Percentiles rank a stretch among this genome's conserved stretches.
These are phyloP conservation scores for Eurotiales sp. DNA, from an alignment of 2,329 filamentous ascomycete species.

Conservation along the genomic window DNA sequence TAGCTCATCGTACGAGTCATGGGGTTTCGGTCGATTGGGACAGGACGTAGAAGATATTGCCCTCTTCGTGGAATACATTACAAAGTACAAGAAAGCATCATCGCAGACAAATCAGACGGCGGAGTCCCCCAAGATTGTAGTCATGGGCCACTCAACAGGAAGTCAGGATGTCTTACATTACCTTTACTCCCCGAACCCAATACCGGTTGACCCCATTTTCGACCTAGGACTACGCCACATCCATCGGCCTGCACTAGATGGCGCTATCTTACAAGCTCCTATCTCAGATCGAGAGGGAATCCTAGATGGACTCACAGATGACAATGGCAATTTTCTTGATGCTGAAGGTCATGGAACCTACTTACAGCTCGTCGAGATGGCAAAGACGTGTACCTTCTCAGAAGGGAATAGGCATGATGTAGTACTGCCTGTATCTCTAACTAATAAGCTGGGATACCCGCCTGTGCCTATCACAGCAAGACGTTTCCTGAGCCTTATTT, in stretches of 20 bases:
- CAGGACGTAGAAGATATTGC: conserved; percentile 54
- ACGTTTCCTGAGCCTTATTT: conserved; percentile 57
- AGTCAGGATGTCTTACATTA: conserved; percentile 68
- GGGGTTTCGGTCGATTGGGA: conserved; percentile 51
- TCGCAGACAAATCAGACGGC: conserved; percentile 1
- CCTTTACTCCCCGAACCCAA: conserved; percentile 43
- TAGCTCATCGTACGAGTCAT: conserved; percentile 52
- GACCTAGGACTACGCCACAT: conserved; percentile 27
- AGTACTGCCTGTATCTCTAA: conserved; percentile 33
- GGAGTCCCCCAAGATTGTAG: conserved; percentile 51
- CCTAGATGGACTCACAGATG: conserved; percentile 31
- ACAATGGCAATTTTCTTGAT: conserved; percentile 14
- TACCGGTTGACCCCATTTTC: conserved; percentile 26
- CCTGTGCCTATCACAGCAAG: conserved; percentile 51
- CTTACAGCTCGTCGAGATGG: conserved; percentile 32
- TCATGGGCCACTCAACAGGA: conserved; percentile 68
- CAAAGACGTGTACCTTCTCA: conserved; percentile 22
- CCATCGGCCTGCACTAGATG: conserved; percentile 59
- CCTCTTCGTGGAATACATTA: conserved; percentile 51
- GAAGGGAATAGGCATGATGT: conserved; percentile 21
- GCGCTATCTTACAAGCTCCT: conserved; percentile 74
- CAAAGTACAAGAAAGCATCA: conserved; percentile 27
- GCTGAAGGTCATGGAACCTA: conserved; percentile 23
- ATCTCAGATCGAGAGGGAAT: conserved; percentile 71
- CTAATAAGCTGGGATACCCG: conserved; percentile 28